Conservation (phyloP, 2,329 filamentous ascomycete genomes). For the Pezicula radicicola region DNA sequence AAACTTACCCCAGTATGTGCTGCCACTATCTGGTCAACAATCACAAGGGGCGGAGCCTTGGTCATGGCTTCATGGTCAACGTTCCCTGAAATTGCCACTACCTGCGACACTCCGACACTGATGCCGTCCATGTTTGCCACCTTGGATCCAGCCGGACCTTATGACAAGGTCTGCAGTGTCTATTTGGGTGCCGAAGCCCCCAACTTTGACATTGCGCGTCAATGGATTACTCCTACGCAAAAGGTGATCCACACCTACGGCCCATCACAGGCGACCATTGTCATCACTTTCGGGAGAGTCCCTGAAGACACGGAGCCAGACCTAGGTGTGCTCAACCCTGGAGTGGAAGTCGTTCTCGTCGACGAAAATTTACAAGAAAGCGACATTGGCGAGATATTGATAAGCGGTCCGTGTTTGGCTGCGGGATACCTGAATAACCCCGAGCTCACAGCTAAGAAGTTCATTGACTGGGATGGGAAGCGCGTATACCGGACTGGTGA, state of each 20-base stretch:
- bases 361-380: constrained; percentile 1
- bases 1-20: no score
- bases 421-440: constrained; percentile 19
- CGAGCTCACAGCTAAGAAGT: constrained; percentile 12
- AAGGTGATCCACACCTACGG: constrained; percentile 16
- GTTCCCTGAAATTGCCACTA: background rate
- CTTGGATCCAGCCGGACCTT: background rate
- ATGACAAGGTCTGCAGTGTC: constrained; percentile 5
- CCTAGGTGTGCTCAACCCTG: constrained; percentile 8
- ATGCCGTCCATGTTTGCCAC: constrained; percentile 5
- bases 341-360: background rate
- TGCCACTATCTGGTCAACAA: constrained; percentile 12
- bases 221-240: constrained; percentile 5
- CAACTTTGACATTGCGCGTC: constrained; percentile 1
- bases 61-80: background rate
- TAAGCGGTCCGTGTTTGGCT: constrained; percentile 15
- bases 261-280: constrained; percentile 12
- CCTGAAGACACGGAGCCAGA: background rate
- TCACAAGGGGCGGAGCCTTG: constrained; percentile 14
- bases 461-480: constrained; percentile 13
- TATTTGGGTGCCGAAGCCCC: constrained; percentile 14
- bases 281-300: background rate
- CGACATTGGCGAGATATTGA: constrained; percentile 21
- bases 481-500: constrained; percentile 20
- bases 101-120: background rate